Evolutionary conservation across 129 eudicot genomes (phyloP), one percentile per base, ranked within the genome.

Genomic region (Tagetes patula): DNA sequence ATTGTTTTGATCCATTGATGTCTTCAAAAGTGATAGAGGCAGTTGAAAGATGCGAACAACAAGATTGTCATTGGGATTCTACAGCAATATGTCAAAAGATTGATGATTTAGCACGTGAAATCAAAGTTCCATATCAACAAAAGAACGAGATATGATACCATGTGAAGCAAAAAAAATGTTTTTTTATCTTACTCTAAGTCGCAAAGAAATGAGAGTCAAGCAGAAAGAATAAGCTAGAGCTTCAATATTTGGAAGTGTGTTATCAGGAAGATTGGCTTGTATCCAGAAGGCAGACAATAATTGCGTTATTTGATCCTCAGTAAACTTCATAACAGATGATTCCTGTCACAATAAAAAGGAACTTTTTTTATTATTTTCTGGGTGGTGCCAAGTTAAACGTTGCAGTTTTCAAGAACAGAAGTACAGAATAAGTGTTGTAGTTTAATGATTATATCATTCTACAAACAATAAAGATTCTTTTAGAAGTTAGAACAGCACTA

Each of bases 191-290:
- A 90, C 99, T 85, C 72, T 86, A 55, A 83, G 82, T 45, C 80
- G 87, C 48, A 84, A 76, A 40, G 96, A 90, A 78, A 88, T 72
- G 47, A 94, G 89, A 2, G 86, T 83, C 66, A 90, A 74, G 78
- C 93, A 87, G 84, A 88, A 94, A 3, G 99, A 90, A 75, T 90
- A 96, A 48, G 96, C 96, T 36, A 94, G 71, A 68, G 99, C 96
- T 87, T 94, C 99, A 36, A 90, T 74, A 83, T 88, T 86, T 71
- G 82, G 82, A 75, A 96, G 97, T 61, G 72, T 46, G 72, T 94
- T 94, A 83, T 94, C 96, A 13, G 96, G 82, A 63, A 94, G 91
- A 80, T 81, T 94, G 43, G 95, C 96, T 81, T 94, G 93, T 46
- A 86, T 71, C 93, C 95, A 94, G 31, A 94, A 86, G 52, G 93